These are phyloP conservation scores for Diaporthe citriasiana DNA, from an alignment of 2,329 filamentous ascomycete genomes.

Conservation along the genomic window DNA sequence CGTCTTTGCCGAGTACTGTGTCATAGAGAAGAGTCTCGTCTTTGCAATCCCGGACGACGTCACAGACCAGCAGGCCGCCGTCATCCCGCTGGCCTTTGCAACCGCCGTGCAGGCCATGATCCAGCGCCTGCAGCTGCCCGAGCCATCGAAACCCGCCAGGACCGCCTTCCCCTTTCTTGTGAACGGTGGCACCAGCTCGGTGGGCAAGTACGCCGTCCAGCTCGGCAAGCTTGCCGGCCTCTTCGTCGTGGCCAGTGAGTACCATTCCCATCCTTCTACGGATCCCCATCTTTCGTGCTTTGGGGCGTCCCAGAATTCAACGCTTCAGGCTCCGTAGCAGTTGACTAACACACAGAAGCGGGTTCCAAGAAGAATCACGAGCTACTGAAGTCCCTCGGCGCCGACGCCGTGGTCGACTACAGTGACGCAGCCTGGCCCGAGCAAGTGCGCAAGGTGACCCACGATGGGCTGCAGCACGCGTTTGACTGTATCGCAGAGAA, in stretches of 20 bases:
- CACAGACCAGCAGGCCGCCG: conserved; percentile 49
- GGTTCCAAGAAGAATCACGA: conserved; percentile 43
- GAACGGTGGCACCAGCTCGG: conserved; percentile 41
- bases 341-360: no score
- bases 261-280: no score
- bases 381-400: conserved; percentile 40
- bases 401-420: conserved; percentile 43
- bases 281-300: no score
- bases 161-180: conserved; percentile 49
- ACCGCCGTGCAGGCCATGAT: conserved; percentile 58
- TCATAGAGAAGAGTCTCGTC: conserved; percentile 48
- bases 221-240: conserved; percentile 42
- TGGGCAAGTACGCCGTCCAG: conserved; percentile 42
- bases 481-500: conserved; percentile 50
- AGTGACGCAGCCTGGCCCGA: conserved; percentile 48
- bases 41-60: conserved; percentile 49
- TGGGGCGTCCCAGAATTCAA: no score
- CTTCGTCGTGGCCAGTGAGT: conserved; percentile 42
- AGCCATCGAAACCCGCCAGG: conserved; percentile 49
- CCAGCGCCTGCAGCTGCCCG: conserved; percentile 49
- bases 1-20: conserved; percentile 50
- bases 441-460: conserved; percentile 74
- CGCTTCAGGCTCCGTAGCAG: no score
- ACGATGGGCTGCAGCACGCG: conserved; percentile 61
- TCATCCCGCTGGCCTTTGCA: conserved; percentile 55